Conservation (phyloP, 148 eudicot genomes). For the Oxyria digyna region DNA sequence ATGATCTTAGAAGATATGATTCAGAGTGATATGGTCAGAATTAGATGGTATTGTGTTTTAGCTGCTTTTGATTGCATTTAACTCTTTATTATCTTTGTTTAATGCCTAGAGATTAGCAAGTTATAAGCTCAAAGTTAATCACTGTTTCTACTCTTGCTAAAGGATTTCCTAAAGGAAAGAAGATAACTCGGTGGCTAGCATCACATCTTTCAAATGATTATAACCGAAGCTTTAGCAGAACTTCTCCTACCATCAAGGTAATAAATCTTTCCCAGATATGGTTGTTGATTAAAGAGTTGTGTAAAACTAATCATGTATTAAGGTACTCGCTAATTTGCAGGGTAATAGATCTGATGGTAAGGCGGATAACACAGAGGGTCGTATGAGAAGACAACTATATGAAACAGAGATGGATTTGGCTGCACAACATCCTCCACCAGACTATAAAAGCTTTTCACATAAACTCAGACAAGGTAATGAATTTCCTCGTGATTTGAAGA, state of each 20-base stretch:
- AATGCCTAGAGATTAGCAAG: neutral
- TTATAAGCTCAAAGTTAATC: too few species aligned
- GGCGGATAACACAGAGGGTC: slow-evolving; percentile 20
- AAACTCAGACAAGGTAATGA: slow-evolving; percentile 52
- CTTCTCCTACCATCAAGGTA: neutral
- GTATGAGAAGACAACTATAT: slow-evolving; percentile 17
- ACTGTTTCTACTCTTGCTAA: neutral
- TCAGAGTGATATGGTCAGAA: neutral
- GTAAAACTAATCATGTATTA: too few species aligned
- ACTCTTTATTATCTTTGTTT: neutral
- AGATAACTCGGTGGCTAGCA: slow-evolving; percentile 36
- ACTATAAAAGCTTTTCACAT: slow-evolving; percentile 49
- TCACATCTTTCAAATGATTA: slow-evolving; percentile 32
- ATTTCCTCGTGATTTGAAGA: slow-evolving; percentile 34
- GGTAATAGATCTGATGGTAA: slow-evolving; percentile 15
- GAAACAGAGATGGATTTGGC: slow-evolving; percentile 13
- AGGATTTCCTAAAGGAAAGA: slow-evolving; percentile 43
- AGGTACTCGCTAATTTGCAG: slow-evolving; percentile 12
- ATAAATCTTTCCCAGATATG: neutral
- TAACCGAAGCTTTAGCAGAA: slow-evolving; percentile 14
- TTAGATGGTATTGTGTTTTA: neutral
- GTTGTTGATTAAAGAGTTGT: too few species aligned
- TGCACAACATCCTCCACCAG: slow-evolving; percentile 18
- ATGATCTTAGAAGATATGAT: neutral
- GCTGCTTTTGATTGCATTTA: neutral